Conservation (phyloP, 2,329 filamentous ascomycete genomes). For the Venturia carpophila region DNA sequence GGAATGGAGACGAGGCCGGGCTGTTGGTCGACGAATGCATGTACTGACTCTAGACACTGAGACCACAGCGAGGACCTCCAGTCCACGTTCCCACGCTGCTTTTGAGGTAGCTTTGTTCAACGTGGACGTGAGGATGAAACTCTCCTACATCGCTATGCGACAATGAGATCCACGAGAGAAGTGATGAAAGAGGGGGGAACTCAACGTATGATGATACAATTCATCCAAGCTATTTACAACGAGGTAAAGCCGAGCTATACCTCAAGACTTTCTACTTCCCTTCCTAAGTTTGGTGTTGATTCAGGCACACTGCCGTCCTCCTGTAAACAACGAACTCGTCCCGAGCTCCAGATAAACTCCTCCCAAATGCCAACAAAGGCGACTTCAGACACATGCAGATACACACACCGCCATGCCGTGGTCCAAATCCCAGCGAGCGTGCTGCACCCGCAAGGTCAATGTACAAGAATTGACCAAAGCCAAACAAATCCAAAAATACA, state of each 20-base stretch:
- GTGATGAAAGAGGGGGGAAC: not conserved
- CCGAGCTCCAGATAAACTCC: not conserved
- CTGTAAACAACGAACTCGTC: not conserved
- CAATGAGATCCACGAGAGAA: not conserved
- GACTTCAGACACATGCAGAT: not conserved
- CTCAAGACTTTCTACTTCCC: not conserved
- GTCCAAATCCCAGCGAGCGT: not conserved
- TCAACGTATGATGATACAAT: not conserved
- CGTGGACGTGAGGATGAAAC: too few species aligned
- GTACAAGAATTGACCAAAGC: not conserved
- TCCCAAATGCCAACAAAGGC: not conserved
- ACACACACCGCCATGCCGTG: not conserved
- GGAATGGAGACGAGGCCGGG: not conserved
- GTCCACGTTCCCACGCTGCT: too few species aligned
- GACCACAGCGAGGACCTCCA: not conserved
- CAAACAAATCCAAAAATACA: not conserved
- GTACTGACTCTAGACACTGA: not conserved
- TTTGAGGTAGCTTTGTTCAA: too few species aligned
- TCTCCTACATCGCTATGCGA: too few species aligned
- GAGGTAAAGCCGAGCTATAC: not conserved
- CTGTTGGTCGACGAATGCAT: not conserved
- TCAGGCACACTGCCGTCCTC: constrained; percentile 10
- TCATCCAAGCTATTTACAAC: constrained; percentile 9
- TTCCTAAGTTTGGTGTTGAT: not conserved
- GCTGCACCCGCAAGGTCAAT: not conserved